These are phyloP conservation scores for Pseudocercospora fijiensis DNA, from an alignment of 2,329 filamentous ascomycete species.

Conservation along the genomic window DNA sequence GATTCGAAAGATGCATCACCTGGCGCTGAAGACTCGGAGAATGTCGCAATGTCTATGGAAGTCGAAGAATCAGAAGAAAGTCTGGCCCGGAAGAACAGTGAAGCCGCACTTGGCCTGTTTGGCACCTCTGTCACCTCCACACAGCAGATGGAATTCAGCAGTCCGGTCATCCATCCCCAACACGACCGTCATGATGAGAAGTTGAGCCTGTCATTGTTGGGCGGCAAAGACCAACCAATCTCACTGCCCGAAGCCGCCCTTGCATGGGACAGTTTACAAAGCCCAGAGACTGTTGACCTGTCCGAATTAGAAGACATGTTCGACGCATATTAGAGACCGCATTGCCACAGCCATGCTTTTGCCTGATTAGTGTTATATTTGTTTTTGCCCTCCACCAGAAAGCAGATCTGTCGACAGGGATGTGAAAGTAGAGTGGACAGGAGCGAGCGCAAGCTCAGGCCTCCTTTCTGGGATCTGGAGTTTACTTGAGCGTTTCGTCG, in stretches of 20 bases:
- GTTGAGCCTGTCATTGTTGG: slow-evolving; percentile 23
- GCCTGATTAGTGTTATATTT: slow-evolving; percentile 5
- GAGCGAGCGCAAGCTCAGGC: slow-evolving; percentile 2
- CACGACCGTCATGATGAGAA: slow-evolving; percentile 24
- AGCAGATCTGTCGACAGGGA: slow-evolving; percentile 6
- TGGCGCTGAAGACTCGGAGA: slow-evolving; percentile 36
- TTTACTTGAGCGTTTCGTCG: slow-evolving; percentile 3
- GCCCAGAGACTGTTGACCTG: slow-evolving; percentile 84
- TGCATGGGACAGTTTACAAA: slow-evolving; percentile 50
- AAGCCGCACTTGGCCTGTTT: slow-evolving; percentile 52
- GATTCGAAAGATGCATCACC: slow-evolving; percentile 31
- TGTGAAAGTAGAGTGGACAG: slow-evolving; percentile 5
- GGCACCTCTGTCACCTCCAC: slow-evolving; percentile 48
- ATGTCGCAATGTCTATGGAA: slow-evolving; percentile 40
- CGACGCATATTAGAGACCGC: slow-evolving; percentile 50
- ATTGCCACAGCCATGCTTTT: background rate
- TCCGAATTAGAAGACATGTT: slow-evolving; percentile 90
- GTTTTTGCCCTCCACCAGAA: background rate
- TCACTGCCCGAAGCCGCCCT: slow-evolving; percentile 35
- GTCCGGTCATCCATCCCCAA: slow-evolving; percentile 47
- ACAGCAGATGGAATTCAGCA: slow-evolving; percentile 46
- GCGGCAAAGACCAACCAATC: slow-evolving; percentile 24
- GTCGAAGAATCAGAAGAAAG: slow-evolving; percentile 48
- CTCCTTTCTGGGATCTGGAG: background rate
- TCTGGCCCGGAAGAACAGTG: slow-evolving; percentile 51